A percentile compares a stretch with the other conserved stretches of the same genome.
Conservation (phyloP, 2,329 filamentous ascomycete species). For the Aphanocladium album region DNA sequence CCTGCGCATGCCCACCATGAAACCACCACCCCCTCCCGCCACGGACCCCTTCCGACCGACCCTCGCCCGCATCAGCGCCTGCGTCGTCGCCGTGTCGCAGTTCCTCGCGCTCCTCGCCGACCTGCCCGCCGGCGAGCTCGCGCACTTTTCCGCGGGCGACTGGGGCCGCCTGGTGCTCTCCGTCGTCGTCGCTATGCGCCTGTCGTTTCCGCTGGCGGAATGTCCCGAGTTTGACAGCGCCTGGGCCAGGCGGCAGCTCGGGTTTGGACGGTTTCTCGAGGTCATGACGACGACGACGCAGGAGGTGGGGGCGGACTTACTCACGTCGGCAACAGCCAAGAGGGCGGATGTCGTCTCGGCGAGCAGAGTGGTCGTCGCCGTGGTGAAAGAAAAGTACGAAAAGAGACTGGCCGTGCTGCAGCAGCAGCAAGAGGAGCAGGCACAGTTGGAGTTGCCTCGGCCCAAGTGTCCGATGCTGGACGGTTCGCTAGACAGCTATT, state of each 20-base stretch:
- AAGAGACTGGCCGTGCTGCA: slow-evolving; percentile 33
- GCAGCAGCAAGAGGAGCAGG: slow-evolving; percentile 11
- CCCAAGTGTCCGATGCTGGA: slow-evolving; percentile 48
- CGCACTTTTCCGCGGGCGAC: slow-evolving; percentile 36
- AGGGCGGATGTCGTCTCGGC: slow-evolving; percentile 38
- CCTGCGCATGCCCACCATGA: slow-evolving; percentile 19
- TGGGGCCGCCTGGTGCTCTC: slow-evolving; percentile 37
- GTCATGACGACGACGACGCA: slow-evolving; percentile 26
- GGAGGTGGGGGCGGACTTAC: slow-evolving; percentile 16
- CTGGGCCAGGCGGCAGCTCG: slow-evolving; percentile 34
- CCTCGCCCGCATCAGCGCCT: slow-evolving; percentile 19
- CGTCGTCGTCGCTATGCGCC: slow-evolving; percentile 39
- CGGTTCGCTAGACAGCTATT: slow-evolving; percentile 41
- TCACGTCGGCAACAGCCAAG: slow-evolving; percentile 21
- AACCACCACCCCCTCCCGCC: slow-evolving; percentile 8
- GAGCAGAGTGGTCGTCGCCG: slow-evolving; percentile 39
- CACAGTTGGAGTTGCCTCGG: slow-evolving; percentile 7
- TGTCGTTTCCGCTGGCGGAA: slow-evolving; percentile 40
- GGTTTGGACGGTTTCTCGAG: slow-evolving; percentile 35
- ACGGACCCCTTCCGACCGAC: slow-evolving; percentile 16
- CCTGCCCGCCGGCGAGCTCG: slow-evolving; percentile 28
- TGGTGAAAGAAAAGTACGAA: slow-evolving; percentile 43
- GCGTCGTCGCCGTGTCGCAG: slow-evolving; percentile 22
- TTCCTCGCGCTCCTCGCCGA: slow-evolving; percentile 29
- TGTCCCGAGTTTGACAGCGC: slow-evolving; percentile 32